A percentile compares a stretch with the other conserved stretches of the same genome.
Conservation (phyloP, 176 grass and related monocot species). For the Guadua angustifolia region DNA sequence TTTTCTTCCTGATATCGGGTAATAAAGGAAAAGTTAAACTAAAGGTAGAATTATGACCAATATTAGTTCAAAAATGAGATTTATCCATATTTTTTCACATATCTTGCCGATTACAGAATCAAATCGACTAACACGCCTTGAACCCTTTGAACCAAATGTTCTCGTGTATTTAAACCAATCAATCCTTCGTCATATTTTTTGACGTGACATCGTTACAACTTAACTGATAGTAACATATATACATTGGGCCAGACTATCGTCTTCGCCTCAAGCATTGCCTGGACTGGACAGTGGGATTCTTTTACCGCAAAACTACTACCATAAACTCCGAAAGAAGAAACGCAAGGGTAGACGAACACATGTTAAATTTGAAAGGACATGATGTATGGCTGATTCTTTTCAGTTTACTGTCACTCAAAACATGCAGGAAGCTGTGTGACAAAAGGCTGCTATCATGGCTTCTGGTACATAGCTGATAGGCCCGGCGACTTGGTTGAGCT, state of each 20-base stretch:
- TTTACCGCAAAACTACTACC: neutral
- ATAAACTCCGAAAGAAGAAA: slow-evolving; percentile 8
- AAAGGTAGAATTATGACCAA: no score
- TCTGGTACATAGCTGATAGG: slow-evolving; percentile 37
- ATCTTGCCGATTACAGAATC: no score
- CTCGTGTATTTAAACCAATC: no score
- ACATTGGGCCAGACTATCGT: slow-evolving; percentile 37
- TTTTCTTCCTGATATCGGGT: no score
- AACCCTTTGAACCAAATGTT: no score
- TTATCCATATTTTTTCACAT: no score
- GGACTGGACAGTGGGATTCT: no score
- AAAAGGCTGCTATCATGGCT: slow-evolving; percentile 26
- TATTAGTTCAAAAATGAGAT: no score
- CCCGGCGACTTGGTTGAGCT: slow-evolving; percentile 49
- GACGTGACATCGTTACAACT: no score
- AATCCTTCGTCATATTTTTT: no score
- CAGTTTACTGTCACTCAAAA: neutral
- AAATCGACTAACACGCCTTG: no score
- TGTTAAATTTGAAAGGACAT: slow-evolving; percentile 12
- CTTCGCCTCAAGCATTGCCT: slow-evolving; percentile 13
- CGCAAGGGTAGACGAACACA: neutral
- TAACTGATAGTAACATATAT: slow-evolving; percentile 18
- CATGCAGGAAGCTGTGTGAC: neutral
- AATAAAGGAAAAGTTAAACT: no score
- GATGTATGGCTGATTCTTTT: neutral